Evolutionary conservation across 1,139 yeast species (phyloP), one percentile per base, ranked within the genome.

Genomic region (Candida glucosophila): DNA sequence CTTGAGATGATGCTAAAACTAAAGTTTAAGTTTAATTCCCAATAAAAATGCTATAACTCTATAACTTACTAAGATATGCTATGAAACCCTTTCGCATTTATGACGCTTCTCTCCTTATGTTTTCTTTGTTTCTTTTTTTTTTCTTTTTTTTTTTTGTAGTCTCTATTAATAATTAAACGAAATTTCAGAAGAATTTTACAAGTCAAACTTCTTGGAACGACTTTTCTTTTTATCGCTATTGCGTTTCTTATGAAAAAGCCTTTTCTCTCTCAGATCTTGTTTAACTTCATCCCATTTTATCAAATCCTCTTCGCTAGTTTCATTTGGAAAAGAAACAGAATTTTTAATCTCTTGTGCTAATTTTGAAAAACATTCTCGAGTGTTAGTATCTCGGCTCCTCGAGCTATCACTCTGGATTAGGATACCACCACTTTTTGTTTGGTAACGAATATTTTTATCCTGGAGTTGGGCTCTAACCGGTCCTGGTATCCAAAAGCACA

Each of bases 371-470:
- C 94, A 83, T 19, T 69, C 67, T 6, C 58, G 60, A 9, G 70
- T 48, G 41, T 83, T 83, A 9, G 52, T 55, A 8, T 69, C 75
- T 34, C 86, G 57, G 20, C 72, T 73, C 17, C 95, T 49, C 4
- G 70, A 55, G 7, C 55, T 44, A 36, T 81, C 92, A 22, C 80
- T 68, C 34, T 73, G 80, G 3, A 83, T 62, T 6, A 79, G 51
- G 1, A 83, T 34, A 0, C 85, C 85, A 3, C 70, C 67, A 2
- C 47, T 43, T 31, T 68, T 69, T 2, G 78, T 75, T 30, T 72
- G 63, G 44, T 73, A 81, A 15, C 78, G 52, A 24, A 78, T 65
- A 26, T 37, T 54, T 36, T 38, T 46, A 29, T 25, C 41, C 5
- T 47, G 29, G 3, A 78, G 34, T 38, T 73, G 78, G 5, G 47